These are phyloP conservation scores for Colletotrichum sp. DNA, from an alignment of 2,329 filamentous ascomycete genomes.

Conservation along the genomic window DNA sequence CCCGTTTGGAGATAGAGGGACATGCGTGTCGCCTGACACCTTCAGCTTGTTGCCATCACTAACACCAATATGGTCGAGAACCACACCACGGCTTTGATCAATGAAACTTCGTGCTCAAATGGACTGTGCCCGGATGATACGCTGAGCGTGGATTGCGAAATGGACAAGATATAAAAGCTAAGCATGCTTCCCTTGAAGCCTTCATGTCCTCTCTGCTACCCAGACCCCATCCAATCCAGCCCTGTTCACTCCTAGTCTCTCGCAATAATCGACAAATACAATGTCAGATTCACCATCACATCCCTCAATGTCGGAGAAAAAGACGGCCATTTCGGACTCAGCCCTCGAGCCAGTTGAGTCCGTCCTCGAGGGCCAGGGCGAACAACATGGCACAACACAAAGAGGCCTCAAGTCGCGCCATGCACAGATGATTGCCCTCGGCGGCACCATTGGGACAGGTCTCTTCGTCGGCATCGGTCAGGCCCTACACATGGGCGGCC, in stretches of 20 bases:
- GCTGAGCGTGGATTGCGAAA: not conserved
- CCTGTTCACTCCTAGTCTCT: not conserved
- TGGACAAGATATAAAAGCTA: not conserved
- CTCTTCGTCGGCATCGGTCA: conserved; percentile 40
- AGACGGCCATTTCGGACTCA: rapidly evolving
- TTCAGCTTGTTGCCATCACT: not conserved
- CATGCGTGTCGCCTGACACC: not conserved
- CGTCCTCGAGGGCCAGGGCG: not conserved
- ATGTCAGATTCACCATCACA: not conserved
- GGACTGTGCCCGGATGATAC: not conserved
- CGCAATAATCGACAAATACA: not conserved
- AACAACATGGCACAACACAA: not conserved
- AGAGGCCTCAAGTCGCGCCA: conserved; percentile 43
- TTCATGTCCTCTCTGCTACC: not conserved
- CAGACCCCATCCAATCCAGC: not conserved
- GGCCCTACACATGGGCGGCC: conserved; percentile 38
- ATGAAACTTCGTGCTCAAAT: rapidly evolving
- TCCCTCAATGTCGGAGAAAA: not conserved
- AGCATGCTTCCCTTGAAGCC: not conserved
- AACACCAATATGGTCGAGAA: not conserved
- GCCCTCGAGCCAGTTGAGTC: not conserved
- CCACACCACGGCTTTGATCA: not conserved
- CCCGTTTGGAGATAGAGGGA: not conserved
- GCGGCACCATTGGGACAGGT: conserved; percentile 51
- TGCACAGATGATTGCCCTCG: conserved; percentile 51